Evolutionary conservation across 768 basidiomycete species (phyloP).

Genomic region (Trametes coccinea): DNA sequence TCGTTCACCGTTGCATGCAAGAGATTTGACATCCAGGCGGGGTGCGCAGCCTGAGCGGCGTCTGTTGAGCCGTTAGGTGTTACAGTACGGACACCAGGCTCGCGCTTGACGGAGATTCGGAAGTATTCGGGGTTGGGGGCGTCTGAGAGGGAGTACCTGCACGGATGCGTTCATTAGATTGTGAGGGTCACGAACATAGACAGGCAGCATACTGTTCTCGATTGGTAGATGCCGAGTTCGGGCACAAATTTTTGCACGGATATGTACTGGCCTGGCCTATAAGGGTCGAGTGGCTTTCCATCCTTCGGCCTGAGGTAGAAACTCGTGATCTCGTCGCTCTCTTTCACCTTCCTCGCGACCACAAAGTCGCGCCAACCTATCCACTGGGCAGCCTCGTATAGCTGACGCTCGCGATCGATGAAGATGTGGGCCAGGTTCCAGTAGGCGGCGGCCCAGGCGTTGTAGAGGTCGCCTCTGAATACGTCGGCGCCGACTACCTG

Average conservation of each 20-base stretch:
- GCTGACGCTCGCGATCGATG: slow-evolving; percentile 26
- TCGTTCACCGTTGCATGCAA: slow-evolving; percentile 26
- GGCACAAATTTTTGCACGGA: slow-evolving; percentile 25
- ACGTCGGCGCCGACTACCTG: slow-evolving; percentile 22
- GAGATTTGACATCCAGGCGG: slow-evolving; percentile 29
- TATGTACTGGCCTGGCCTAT: slow-evolving; percentile 28
- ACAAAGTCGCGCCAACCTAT: slow-evolving; percentile 26
- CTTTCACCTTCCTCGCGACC: slow-evolving; percentile 22
- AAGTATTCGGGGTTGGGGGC: slow-evolving; percentile 23
- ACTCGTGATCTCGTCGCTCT: slow-evolving; percentile 27
- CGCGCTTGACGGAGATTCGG: slow-evolving; percentile 30
- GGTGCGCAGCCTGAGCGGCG: slow-evolving; percentile 20
- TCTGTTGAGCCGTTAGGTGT: slow-evolving; percentile 16
- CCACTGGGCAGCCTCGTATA: slow-evolving; percentile 27
- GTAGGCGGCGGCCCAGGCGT: slow-evolving; percentile 29
- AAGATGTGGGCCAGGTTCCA: slow-evolving; percentile 29
- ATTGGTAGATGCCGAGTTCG: slow-evolving; percentile 24
- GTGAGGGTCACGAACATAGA: not conserved
- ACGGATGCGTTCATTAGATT: not conserved
- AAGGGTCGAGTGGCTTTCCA: slow-evolving; percentile 18
- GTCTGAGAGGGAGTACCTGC: slow-evolving; percentile 28
- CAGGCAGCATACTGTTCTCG: slow-evolving; percentile 21
- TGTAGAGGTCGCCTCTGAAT: slow-evolving; percentile 8
- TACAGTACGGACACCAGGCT: slow-evolving; percentile 19
- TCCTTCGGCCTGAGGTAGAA: slow-evolving; percentile 29